Conservation (phyloP, 495 filamentous ascomycete species). For the Xylaria acuta region DNA sequence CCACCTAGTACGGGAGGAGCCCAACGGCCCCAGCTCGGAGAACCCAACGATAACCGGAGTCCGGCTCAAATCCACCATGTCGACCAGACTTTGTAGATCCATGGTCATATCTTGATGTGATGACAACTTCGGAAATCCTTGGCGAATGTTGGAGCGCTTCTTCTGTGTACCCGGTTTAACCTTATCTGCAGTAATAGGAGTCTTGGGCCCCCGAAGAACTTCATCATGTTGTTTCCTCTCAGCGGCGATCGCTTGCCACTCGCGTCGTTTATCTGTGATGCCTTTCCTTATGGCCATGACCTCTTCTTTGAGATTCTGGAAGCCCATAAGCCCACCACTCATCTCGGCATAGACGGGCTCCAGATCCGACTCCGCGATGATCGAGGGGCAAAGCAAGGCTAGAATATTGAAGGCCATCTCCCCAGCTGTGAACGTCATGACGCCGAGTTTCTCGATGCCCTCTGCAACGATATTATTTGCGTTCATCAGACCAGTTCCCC, state of each 20-base stretch:
- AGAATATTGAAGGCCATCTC: constrained; percentile 93
- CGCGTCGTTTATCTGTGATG: constrained; percentile 84
- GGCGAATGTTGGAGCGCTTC: constrained; percentile 85
- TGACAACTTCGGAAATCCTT: constrained; percentile 78
- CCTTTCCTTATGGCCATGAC: constrained; percentile 79
- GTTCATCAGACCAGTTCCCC: constrained; percentile 85
- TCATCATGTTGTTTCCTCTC: constrained; percentile 77
- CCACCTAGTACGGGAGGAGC: constrained; percentile 89
- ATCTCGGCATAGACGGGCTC: constrained; percentile 87
- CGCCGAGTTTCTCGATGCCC: constrained; percentile 82
- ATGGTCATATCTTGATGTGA: constrained; percentile 79
- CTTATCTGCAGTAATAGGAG: background rate
- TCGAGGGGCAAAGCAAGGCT: constrained; percentile 81
- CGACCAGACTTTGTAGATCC: constrained; percentile 79
- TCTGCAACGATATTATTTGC: constrained; percentile 88
- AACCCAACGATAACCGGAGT: constrained; percentile 87
- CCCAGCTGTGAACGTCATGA: constrained; percentile 85
- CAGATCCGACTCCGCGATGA: constrained; percentile 81
- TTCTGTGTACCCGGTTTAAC: constrained; percentile 35
- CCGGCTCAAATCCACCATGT: constrained; percentile 88
- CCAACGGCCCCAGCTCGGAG: constrained; percentile 87
- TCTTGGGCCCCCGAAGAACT: constrained; percentile 57
- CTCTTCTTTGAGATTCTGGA: constrained; percentile 80
- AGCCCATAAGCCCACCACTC: constrained; percentile 86
- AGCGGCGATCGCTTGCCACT: constrained; percentile 80